Percentiles rank a stretch among this genome's conserved stretches.
phyloP scores from a whole-genome alignment of 2,329 filamentous ascomycete species.

The Penicillium sp. region DNA sequence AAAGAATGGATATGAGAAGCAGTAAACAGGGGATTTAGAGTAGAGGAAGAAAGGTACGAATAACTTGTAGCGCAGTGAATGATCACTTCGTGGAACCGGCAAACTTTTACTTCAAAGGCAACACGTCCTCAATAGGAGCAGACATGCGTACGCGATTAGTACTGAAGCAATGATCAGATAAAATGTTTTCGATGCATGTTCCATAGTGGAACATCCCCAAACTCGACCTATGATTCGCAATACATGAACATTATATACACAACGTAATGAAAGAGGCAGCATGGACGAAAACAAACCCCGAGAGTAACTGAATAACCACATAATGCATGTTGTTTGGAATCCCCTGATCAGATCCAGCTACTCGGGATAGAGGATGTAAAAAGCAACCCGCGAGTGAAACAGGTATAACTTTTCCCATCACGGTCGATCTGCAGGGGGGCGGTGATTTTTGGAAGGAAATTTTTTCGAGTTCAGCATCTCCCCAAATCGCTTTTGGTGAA shows the following conservation, averaged over 20 bases:
- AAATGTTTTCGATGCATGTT: background rate
- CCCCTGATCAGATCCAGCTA: background rate
- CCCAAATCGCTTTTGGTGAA: constrained; percentile 36
- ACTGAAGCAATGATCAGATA: background rate
- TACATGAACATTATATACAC: constrained; percentile 23
- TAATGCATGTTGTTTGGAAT: constrained; percentile 7
- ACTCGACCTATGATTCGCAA: constrained; percentile 8
- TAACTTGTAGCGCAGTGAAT: no score
- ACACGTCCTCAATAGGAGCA: no score
- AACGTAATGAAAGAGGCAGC: constrained; percentile 6
- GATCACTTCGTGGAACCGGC: no score
- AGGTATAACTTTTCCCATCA: constrained; percentile 7
- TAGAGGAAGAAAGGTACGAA: no score
- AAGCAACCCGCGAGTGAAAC: background rate
- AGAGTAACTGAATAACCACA: constrained; percentile 10
- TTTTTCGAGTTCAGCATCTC: constrained; percentile 15
- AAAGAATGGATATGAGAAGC: no score
- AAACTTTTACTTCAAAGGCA: background rate
- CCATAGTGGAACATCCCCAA: background rate
- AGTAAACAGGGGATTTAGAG: no score
- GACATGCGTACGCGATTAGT: background rate
- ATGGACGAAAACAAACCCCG: constrained; percentile 7
- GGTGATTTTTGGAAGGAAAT: constrained; percentile 6
- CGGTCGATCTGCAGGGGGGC: constrained; percentile 3
- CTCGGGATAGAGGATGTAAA: background rate